Percentiles rank a stretch among this genome's conserved stretches.
Conservation (phyloP, 139 green algal species). For the Zygnema cylindricum region DNA sequence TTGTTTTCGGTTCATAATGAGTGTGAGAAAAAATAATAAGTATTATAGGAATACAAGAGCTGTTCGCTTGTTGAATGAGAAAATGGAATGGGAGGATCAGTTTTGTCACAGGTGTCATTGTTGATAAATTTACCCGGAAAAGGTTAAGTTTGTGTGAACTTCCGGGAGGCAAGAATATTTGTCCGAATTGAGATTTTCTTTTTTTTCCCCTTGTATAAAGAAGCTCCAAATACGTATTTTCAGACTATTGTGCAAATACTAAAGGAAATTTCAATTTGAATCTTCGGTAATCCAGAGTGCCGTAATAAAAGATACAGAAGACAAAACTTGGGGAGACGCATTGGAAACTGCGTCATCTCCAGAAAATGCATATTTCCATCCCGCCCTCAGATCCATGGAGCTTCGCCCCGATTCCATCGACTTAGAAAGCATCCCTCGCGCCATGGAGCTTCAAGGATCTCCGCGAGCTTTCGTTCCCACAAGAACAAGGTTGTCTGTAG, state of each 20-base stretch:
- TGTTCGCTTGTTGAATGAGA: too few species aligned
- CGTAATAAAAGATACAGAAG: neutral
- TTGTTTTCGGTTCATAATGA: neutral
- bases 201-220: neutral
- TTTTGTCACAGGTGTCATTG: neutral
- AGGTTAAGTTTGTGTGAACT: neutral
- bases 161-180: too few species aligned
- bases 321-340: neutral
- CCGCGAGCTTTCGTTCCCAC: neutral
- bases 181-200: neutral
- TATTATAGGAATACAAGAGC: too few species aligned
- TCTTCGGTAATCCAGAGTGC: neutral
- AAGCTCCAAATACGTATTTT: neutral
- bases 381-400: conserved; percentile 9
- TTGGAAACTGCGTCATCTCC: neutral
- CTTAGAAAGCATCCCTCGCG: neutral
- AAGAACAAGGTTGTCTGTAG: neutral
- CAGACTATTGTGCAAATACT: neutral
- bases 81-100: too few species aligned
- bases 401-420: neutral
- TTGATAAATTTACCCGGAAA: neutral
- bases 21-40: too few species aligned
- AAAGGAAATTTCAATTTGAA: too few species aligned
- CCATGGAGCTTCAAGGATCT: neutral
- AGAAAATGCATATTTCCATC: conserved; percentile 18